Conservation (phyloP, 805 yeast genomes). For the Saccharomycopsis guyanensis region DNA sequence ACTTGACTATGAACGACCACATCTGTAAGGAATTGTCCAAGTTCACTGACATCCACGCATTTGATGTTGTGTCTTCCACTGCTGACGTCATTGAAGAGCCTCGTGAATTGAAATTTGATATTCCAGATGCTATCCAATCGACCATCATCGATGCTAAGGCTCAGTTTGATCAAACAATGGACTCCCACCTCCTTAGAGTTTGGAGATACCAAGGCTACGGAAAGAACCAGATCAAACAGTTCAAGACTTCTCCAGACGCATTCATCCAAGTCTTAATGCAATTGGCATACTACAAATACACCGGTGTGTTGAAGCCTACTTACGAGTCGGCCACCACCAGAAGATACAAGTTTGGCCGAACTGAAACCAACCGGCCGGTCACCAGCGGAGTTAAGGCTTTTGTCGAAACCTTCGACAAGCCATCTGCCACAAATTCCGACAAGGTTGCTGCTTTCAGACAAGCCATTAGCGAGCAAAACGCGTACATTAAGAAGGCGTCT, state of each 20-base stretch:
- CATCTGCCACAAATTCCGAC: conserved; percentile 32
- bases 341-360: conserved; percentile 80
- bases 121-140: conserved; percentile 42
- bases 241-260: conserved; percentile 89
- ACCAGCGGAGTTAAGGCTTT: conserved; percentile 62
- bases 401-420: conserved; percentile 66
- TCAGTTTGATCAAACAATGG: conserved; percentile 46
- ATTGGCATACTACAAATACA: conserved; percentile 77
- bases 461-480: conserved; percentile 69
- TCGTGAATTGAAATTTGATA: conserved; percentile 44
- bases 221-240: conserved; percentile 73
- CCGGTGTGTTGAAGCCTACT: conserved; percentile 79
- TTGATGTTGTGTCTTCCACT: conserved; percentile 16
- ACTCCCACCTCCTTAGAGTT: conserved; percentile 64
- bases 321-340: conserved; percentile 96
- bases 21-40: conserved; percentile 50
- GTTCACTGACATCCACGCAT: conserved; percentile 30
- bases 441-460: conserved; percentile 61
- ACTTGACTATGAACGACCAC: conserved; percentile 76
- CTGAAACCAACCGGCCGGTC: conserved; percentile 87
- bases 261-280: conserved; percentile 86
- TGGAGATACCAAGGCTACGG: conserved; percentile 83
- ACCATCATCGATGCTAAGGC: conserved; percentile 49
- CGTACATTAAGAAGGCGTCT: conserved; percentile 67
- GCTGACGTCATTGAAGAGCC: conserved; percentile 23